Conservation (phyloP, 2,329 filamentous ascomycete genomes). For the Aspergillus bombycis region DNA sequence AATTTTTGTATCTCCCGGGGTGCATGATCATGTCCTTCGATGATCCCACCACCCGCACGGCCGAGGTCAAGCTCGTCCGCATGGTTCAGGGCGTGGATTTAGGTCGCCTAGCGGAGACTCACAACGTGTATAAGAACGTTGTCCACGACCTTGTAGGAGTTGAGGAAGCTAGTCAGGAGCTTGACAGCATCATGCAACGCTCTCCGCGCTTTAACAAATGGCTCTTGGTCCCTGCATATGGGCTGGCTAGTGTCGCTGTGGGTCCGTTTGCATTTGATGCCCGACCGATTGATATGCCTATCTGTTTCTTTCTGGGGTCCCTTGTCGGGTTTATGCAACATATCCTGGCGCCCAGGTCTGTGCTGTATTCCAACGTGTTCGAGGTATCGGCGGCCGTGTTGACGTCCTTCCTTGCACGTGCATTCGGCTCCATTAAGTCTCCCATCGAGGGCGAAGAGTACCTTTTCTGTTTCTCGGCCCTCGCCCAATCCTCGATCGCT, state of each 20-base stretch:
- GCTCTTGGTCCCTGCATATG: conserved; percentile 67
- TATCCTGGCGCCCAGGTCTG: conserved; percentile 72
- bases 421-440: conserved; percentile 64
- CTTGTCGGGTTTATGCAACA: conserved; percentile 74
- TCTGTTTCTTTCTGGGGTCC: conserved; percentile 74
- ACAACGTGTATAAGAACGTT: conserved; percentile 49
- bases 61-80: conserved; percentile 47
- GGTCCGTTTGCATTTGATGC: conserved; percentile 79
- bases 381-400: conserved; percentile 65
- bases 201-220: conserved; percentile 58
- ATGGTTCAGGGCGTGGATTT: conserved; percentile 45
- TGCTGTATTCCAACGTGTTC: conserved; percentile 66
- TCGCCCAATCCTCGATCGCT: conserved; percentile 72
- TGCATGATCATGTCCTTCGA: conserved; percentile 69
- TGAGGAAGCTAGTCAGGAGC: conserved; percentile 43
- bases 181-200: conserved; percentile 57
- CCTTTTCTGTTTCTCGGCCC: conserved; percentile 70
- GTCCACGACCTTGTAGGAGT: conserved; percentile 48
- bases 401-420: conserved; percentile 68
- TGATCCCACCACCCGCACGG: conserved; percentile 46
- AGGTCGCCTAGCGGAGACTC: conserved; percentile 45
- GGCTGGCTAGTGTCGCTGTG: conserved; percentile 72
- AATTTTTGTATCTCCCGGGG: conserved; percentile 74
- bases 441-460: conserved; percentile 28
- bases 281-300: conserved; percentile 74